Evolutionary conservation across 148 eudicot genomes (phyloP), one percentile per base, ranked within the genome.

Genomic region (Agrostemma githago): DNA sequence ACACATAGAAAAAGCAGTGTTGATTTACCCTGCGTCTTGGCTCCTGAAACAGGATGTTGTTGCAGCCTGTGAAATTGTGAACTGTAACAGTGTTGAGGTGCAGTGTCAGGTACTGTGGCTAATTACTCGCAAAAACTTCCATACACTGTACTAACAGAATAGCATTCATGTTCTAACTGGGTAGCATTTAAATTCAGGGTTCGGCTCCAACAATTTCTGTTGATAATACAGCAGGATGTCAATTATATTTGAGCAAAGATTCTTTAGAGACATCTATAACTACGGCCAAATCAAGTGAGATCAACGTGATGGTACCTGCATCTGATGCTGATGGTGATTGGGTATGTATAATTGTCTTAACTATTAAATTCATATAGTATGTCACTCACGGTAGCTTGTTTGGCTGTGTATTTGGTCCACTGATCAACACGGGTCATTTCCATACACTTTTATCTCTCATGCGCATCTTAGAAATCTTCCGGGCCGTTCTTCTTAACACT

Each of bases 31-130:
- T 60, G n/a, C 37, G 37, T 66, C 73, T 60, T 76, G 70, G 21
- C 70, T 60, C 57, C 1, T 76, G 58, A 58, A 68, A 63, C 86
- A 95, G 99, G 97, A 85, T 84, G 99, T 95, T 79, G 99, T 95
- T 79, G 97, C 99, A 75, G 99, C 99, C 70, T 95, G 96, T 81
- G 99, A 95, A 86, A 79, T 92, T 76, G 99, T 95, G 71, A 95
- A 95, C 81, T 95, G 94, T 86, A 90, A 76, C 76, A 83, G 96
- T 66, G 88, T 92, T 76, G 96, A 95, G 85, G 90, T 90, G 80
- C 99, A 95, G 81, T 89, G 96, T 77, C 97, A 95, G 96, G 99
- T 92, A 89, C 15, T 62, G 21, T 65, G 15, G 15, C 16, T 34
- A 9, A 9, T n/a, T 46, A 5, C 59, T 11, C 17, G 15, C 43